Conservation (phyloP, 106 monocot species). For the Ottelia alismoides region DNA sequence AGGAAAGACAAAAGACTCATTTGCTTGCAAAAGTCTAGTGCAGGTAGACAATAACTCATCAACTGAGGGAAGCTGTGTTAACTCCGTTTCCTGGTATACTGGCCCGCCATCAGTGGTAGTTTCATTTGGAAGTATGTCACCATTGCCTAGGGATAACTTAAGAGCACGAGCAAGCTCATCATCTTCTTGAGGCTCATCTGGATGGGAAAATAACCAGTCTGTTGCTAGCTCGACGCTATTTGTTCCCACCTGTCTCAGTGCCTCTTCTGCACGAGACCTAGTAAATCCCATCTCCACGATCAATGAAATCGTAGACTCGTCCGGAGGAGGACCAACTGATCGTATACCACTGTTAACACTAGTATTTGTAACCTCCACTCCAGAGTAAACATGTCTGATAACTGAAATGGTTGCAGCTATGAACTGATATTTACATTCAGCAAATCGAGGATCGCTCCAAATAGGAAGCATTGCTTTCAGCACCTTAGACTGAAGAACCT, state of each 20-base stretch:
- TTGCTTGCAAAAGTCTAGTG: conserved; percentile 56
- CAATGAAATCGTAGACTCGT: conserved; percentile 76
- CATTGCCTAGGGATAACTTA: conserved; percentile 83
- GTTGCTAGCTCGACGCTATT: conserved; percentile 96
- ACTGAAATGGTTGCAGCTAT: conserved; percentile 62
- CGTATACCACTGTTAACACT: conserved; percentile 32
- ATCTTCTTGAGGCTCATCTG: conserved; percentile 98
- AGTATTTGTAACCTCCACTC: conserved; percentile 58
- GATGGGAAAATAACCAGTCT: conserved; percentile 95
- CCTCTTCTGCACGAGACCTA: conserved; percentile 87
- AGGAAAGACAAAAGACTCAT: conserved; percentile 74
- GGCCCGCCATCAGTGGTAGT: conserved; percentile 20
- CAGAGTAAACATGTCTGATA: conserved; percentile 86
- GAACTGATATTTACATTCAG: conserved; percentile 70
- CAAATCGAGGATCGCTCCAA: conserved; percentile 80
- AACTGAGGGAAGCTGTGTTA: conserved; percentile 43
- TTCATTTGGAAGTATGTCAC: conserved; percentile 39
- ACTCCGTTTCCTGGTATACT: conserved; percentile 40
- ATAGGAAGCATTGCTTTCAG: conserved; percentile 84
- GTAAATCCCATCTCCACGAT: conserved; percentile 97
- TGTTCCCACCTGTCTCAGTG: conserved; percentile 75
- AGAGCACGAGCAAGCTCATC: conserved; percentile 98
- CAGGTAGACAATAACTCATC: conserved; percentile 82
- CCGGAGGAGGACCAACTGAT: conserved; percentile 59
- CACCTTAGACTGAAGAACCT: conserved; percentile 79